These are phyloP conservation scores for Trametes punicea DNA, from an alignment of 768 basidiomycete genomes.

Conservation along the genomic window DNA sequence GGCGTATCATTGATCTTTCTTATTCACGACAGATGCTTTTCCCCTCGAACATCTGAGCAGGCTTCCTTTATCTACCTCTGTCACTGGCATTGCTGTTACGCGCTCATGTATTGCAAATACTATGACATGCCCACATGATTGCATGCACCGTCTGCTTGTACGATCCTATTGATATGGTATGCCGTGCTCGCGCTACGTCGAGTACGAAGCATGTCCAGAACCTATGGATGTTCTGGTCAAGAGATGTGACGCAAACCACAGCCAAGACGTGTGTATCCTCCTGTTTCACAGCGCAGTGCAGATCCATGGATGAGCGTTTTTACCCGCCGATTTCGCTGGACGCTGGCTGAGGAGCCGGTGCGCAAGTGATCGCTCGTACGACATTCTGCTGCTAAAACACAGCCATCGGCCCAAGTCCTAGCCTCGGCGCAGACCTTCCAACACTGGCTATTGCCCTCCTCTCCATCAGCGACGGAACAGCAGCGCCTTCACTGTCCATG, in stretches of 20 bases:
- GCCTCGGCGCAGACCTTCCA: neutral
- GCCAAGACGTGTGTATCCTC: too few species aligned
- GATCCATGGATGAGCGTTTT: too few species aligned
- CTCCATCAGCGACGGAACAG: neutral
- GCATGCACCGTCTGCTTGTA: conserved; percentile 25
- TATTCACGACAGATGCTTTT: conserved; percentile 73
- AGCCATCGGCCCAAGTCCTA: conserved; percentile 6
- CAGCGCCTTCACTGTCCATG: neutral
- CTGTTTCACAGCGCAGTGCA: too few species aligned
- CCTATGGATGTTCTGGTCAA: too few species aligned
- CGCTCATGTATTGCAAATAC: conserved; percentile 31
- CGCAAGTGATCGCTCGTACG: conserved; percentile 6
- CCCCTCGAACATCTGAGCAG: conserved; percentile 74
- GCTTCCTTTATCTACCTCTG: conserved; percentile 23
- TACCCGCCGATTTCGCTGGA: neutral
- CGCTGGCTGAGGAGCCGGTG: neutral
- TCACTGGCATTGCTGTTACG: conserved; percentile 24
- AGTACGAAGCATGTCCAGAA: too few species aligned
- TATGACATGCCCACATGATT: conserved; percentile 36
- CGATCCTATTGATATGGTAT: conserved; percentile 4
- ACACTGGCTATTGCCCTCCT: neutral
- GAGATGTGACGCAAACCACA: too few species aligned
- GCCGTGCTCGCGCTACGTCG: neutral
- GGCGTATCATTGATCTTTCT: neutral
- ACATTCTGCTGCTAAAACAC: neutral